Conservation (phyloP, 2,329 filamentous ascomycete genomes). For the Phaeosphaeria sp. region DNA sequence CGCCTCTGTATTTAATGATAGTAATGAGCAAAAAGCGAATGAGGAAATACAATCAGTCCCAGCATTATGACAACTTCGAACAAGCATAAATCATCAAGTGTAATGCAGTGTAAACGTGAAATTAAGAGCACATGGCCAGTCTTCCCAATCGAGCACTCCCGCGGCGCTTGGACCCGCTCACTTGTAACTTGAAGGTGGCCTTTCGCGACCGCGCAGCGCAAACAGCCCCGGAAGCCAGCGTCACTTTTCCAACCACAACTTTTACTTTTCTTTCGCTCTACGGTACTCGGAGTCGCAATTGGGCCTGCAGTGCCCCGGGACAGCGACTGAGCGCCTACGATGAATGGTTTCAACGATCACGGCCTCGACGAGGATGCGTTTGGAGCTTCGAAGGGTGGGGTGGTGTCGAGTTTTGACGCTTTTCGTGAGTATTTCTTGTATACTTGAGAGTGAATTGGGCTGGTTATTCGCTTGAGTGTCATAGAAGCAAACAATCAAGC, state of each 20-base stretch:
- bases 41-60: background rate
- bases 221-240: constrained; percentile 14
- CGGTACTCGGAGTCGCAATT: constrained; percentile 22
- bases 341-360: constrained; percentile 78
- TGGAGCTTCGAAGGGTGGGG: constrained; percentile 69
- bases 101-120: background rate
- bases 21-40: background rate
- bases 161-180: constrained; percentile 24
- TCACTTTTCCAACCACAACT: constrained; percentile 22
- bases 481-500: constrained; percentile 1
- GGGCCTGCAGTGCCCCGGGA: constrained; percentile 34
- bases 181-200: constrained; percentile 46
- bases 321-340: constrained; percentile 48
- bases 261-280: constrained; percentile 9
- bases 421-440: constrained; percentile 73
- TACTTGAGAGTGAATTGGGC: background rate
- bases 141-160: constrained; percentile 26
- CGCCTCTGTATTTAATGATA: background rate
- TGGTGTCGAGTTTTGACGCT: constrained; percentile 84
- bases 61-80: background rate
- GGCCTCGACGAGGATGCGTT: constrained; percentile 81
- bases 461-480: background rate
- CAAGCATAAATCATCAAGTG: background rate
- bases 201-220: constrained; percentile 30
- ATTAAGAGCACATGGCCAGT: constrained; percentile 18